Percentiles rank a stretch among this genome's conserved stretches.
These are phyloP conservation scores for Pythium folliculosum DNA, from an alignment of 352 stramenopile genomes.

Conservation along the genomic window DNA sequence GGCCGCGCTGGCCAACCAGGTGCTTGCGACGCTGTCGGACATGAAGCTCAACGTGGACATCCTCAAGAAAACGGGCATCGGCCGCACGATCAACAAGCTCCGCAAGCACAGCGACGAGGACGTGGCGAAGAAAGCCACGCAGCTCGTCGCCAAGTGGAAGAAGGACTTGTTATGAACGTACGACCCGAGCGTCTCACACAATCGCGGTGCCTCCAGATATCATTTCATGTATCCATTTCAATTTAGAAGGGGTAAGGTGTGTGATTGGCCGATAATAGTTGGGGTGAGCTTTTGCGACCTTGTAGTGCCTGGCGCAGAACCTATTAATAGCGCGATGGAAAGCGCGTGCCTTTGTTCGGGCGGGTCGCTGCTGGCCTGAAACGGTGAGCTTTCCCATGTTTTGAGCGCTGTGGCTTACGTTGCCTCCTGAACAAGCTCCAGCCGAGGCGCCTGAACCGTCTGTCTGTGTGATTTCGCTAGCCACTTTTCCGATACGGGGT, in stretches of 20 bases:
- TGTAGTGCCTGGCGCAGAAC: slow-evolving; percentile 45
- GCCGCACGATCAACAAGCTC: slow-evolving; percentile 86
- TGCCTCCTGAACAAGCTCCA: no score
- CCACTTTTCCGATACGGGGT: slow-evolving; percentile 44
- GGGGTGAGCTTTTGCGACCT: neutral
- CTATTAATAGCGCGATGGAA: slow-evolving; percentile 40
- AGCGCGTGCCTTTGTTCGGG: slow-evolving; percentile 45
- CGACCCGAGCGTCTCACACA: no score
- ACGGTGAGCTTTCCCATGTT: slow-evolving; percentile 47
- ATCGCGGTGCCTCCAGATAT: neutral
- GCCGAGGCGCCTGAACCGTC: no score
- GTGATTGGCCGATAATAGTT: slow-evolving; percentile 17
- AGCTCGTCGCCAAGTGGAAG: slow-evolving; percentile 86
- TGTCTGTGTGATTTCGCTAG: no score
- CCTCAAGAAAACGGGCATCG: slow-evolving; percentile 79
- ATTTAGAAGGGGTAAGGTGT: slow-evolving; percentile 16
- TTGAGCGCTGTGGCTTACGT: slow-evolving; percentile 7
- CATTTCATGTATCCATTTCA: slow-evolving; percentile 27
- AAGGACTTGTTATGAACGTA: slow-evolving; percentile 67
- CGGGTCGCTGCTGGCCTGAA: slow-evolving; percentile 52
- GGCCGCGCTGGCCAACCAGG: slow-evolving; percentile 61
- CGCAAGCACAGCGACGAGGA: slow-evolving; percentile 68
- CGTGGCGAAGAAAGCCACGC: slow-evolving; percentile 64
- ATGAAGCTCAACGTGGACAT: slow-evolving; percentile 83
- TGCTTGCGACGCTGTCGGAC: slow-evolving; percentile 63